Percentiles rank a stretch among this genome's conserved stretches.
phyloP scores from a whole-genome alignment of 257 asterid genomes.

The Ballota nigra region DNA sequence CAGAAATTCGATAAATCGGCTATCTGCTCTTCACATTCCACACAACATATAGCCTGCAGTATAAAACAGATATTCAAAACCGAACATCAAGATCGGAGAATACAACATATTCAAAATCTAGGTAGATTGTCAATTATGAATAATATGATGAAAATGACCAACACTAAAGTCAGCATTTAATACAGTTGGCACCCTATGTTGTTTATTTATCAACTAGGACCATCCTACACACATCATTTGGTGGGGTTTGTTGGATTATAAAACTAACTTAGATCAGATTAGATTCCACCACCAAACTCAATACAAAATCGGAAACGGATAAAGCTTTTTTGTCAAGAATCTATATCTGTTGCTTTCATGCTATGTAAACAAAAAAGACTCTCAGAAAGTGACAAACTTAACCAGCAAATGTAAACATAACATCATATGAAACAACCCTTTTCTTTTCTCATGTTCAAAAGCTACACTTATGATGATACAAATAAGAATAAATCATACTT shows the following conservation, averaged over 20 bases:
- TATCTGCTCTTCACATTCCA: conserved; percentile 19
- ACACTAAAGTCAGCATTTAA: conserved; percentile 9
- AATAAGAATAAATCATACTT: neutral
- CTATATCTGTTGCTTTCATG: conserved; percentile 29
- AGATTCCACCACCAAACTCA: conserved; percentile 57
- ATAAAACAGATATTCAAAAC: conserved; percentile 9
- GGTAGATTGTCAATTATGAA: conserved; percentile 23
- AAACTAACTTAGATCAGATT: conserved; percentile 43
- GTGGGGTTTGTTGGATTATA: conserved; percentile 49
- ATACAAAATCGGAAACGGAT: conserved; percentile 37
- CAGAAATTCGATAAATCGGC: conserved; percentile 1
- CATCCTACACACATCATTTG: conserved; percentile 27
- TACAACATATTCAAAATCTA: conserved; percentile 18
- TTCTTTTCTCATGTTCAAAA: too few species aligned
- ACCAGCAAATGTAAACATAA: neutral
- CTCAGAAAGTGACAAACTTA: conserved; percentile 12
- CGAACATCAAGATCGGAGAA: conserved; percentile 19
- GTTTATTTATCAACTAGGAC: conserved; percentile 22
- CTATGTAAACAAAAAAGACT: conserved; percentile 20
- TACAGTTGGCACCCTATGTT: conserved; percentile 19
- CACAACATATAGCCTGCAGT: conserved; percentile 26
- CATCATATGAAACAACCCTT: neutral
- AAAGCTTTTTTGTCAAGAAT: conserved; percentile 34
- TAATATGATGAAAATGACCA: conserved; percentile 15
- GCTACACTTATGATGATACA: conserved; percentile 7